Evolutionary conservation across 2,329 filamentous ascomycete genomes (phyloP).

Genomic region (Fusarium redolens): DNA sequence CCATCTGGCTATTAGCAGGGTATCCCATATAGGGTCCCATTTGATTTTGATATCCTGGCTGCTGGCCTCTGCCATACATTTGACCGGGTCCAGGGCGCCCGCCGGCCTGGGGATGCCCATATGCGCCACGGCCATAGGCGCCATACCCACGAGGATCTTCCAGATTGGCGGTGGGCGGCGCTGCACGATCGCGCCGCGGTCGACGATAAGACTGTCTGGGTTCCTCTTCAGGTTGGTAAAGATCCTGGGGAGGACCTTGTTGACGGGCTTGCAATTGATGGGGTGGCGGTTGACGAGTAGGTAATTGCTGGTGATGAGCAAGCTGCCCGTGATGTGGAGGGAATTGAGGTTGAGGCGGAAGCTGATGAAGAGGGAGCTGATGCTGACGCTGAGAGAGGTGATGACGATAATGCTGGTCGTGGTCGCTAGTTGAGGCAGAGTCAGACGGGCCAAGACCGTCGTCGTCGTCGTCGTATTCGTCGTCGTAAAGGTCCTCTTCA

Average conservation of each 20-base stretch:
- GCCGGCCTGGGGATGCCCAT: conserved; percentile 34
- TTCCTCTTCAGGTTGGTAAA: conserved; percentile 42
- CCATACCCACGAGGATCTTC: conserved; percentile 74
- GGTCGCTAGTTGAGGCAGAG: conserved; percentile 61
- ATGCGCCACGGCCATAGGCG: conserved; percentile 54
- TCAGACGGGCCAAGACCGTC: conserved; percentile 68
- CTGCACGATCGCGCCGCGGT: conserved; percentile 38
- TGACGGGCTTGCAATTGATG: conserved; percentile 53
- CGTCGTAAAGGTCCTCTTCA: conserved; percentile 52
- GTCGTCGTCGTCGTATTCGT: conserved; percentile 52
- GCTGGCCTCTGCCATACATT: conserved; percentile 50
- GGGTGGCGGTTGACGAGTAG: conserved; percentile 49
- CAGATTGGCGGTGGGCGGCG: conserved; percentile 65
- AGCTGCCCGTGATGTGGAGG: conserved; percentile 50
- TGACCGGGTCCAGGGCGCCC: conserved; percentile 24
- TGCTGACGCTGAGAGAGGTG: conserved; percentile 49
- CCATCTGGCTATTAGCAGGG: conserved; percentile 57
- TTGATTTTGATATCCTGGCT: conserved; percentile 59
- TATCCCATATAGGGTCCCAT: conserved; percentile 57
- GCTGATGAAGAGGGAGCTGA: conserved; percentile 48
- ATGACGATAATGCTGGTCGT: conserved; percentile 43
- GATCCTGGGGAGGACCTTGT: conserved; percentile 49
- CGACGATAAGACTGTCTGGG: conserved; percentile 34
- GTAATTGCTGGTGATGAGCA: conserved; percentile 44
- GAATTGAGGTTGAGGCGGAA: conserved; percentile 49